phyloP scores from a whole-genome alignment of 2,329 filamentous ascomycete species.

The Xylaria sp. region DNA sequence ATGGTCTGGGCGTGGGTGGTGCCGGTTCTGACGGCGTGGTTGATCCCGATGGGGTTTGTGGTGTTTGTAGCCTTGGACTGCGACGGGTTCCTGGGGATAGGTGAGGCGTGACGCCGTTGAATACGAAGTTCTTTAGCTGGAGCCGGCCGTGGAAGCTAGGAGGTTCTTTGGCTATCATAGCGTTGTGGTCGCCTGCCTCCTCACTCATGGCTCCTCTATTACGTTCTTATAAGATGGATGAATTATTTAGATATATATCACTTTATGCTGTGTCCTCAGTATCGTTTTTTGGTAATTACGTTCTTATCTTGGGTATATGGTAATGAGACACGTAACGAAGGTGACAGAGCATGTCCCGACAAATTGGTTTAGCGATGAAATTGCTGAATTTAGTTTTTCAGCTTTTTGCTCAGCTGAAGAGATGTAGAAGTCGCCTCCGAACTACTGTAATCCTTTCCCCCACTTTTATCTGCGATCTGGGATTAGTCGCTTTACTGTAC shows the following conservation, averaged over 20 bases:
- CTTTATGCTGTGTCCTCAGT: neutral
- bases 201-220: constrained; percentile 24
- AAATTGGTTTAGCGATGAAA: neutral
- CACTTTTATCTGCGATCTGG: neutral
- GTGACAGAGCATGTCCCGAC: constrained; percentile 11
- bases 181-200: constrained; percentile 15
- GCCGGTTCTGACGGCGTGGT: constrained; percentile 22
- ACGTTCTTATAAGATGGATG: neutral
- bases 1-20: constrained; percentile 23
- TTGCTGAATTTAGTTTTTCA: constrained; percentile 15
- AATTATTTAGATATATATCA: neutral
- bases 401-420: constrained; percentile 13
- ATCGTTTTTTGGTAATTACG: neutral
- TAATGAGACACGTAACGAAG: neutral
- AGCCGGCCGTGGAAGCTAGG: constrained; percentile 47
- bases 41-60: constrained; percentile 31
- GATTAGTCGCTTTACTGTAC: neutral
- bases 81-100: constrained; percentile 36
- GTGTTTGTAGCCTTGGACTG: constrained; percentile 38
- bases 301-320: neutral
- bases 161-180: constrained; percentile 32
- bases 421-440: neutral
- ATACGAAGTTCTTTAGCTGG: constrained; percentile 46
- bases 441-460: neutral
- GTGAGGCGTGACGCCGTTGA: constrained; percentile 30